Conservation (phyloP, 768 basidiomycete genomes). For the Pleurotus platypus region DNA sequence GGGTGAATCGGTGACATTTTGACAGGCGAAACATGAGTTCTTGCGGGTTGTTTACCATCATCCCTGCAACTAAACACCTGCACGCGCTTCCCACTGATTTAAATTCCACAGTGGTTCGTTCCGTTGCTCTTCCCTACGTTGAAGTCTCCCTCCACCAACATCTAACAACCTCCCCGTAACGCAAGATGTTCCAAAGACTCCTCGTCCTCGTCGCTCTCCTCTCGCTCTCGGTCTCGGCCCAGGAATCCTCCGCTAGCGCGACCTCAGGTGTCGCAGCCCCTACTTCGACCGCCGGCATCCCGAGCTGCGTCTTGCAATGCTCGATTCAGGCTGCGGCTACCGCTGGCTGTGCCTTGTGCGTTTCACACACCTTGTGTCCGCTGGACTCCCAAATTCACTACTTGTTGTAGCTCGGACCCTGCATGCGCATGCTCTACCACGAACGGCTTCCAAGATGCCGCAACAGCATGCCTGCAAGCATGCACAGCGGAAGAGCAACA, state of each 20-base stretch:
- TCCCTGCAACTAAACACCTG: neutral
- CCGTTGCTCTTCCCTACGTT: neutral
- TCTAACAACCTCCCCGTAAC: neutral
- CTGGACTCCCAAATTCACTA: too few relatives aligned
- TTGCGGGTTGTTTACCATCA: neutral
- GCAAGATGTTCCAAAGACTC: neutral
- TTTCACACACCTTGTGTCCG: too few relatives aligned
- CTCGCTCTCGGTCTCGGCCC: neutral
- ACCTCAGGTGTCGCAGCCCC: neutral
- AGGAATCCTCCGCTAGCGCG: neutral
- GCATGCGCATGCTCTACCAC: slow-evolving; percentile 1
- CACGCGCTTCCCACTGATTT: neutral
- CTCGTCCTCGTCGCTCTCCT: neutral
- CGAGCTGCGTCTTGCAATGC: neutral
- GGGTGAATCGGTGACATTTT: neutral
- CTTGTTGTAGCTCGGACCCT: neutral
- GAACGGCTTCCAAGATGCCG: neutral
- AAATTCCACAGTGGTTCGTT: neutral
- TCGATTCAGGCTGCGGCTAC: neutral
- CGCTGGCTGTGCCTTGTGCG: slow-evolving; percentile 4
- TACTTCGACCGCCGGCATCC: neutral
- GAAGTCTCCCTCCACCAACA: neutral
- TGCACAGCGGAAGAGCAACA: slow-evolving; percentile 1
- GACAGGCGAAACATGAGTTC: neutral
- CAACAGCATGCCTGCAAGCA: neutral